Evolutionary conservation across 768 basidiomycete genomes (phyloP).

Genomic region (Podaxis sp.): DNA sequence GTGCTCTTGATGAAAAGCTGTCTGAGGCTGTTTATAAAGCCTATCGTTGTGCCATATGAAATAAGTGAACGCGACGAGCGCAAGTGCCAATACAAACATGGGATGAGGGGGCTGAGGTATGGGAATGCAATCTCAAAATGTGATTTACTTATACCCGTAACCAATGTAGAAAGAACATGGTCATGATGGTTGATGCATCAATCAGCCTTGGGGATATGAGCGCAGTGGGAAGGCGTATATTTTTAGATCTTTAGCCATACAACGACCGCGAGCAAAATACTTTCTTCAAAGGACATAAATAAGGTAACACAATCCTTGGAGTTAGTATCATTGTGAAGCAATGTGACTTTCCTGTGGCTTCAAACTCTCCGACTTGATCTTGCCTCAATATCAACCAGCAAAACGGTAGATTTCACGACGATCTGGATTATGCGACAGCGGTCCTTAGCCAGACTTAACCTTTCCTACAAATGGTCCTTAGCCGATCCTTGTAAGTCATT

Average conservation of each 20-base stretch:
- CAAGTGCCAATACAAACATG: background rate
- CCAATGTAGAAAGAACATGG: no score
- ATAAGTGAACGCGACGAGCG: background rate
- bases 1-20: background rate
- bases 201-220: no score
- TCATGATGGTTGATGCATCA: no score
- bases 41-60: slow-evolving; percentile 1
- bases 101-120: background rate
- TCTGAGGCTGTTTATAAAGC: background rate
- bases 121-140: no score
- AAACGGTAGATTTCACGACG: no score
- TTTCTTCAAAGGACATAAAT: no score
- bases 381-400: no score
- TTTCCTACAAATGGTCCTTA: background rate
- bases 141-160: background rate
- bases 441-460: background rate
- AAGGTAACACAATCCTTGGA: background rate
- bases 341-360: no score
- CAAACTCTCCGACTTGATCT: no score
- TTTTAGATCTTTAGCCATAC: no score
- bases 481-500: background rate
- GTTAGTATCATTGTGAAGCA: background rate
- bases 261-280: no score
- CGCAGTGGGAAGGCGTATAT: no score
- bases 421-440: background rate